phyloP scores from a whole-genome alignment of 1,284 basidiomycete species.

The Fomitiporia mediterranea region DNA sequence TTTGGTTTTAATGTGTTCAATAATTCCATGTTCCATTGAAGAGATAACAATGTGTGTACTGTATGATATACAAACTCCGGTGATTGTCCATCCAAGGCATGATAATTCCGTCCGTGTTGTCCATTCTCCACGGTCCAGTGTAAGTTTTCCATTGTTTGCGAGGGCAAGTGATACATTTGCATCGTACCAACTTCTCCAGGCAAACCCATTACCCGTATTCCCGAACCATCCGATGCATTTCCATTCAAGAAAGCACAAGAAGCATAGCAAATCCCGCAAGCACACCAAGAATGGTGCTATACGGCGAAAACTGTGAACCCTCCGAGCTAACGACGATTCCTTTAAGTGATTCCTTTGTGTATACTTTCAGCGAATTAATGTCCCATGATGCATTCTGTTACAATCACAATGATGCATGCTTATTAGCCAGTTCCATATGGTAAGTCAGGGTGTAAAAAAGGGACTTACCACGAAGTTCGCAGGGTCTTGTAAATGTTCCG shows the following conservation, averaged over 20 bases:
- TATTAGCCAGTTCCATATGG: not conserved
- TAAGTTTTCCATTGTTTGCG: not conserved
- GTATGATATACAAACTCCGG: too few species aligned
- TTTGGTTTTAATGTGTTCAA: too few species aligned
- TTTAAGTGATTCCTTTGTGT: conserved; percentile 20
- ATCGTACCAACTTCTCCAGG: not conserved
- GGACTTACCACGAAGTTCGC: conserved; percentile 39
- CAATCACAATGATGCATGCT: too few species aligned
- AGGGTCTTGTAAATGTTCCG: conserved; percentile 58
- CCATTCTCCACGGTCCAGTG: too few species aligned
- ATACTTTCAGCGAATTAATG: conserved; percentile 26
- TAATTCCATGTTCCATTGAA: too few species aligned
- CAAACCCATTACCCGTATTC: not conserved
- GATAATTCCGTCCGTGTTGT: too few species aligned
- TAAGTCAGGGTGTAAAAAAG: not conserved
- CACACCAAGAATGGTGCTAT: not conserved
- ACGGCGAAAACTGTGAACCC: not conserved
- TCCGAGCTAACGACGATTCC: conserved; percentile 10
- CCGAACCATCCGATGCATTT: not conserved
- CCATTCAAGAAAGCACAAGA: not conserved
- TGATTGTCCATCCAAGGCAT: too few species aligned
- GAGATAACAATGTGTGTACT: too few species aligned
- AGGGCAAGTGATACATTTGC: not conserved
- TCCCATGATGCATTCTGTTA: conserved; percentile 27
- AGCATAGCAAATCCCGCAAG: not conserved